Conservation (phyloP, 2,329 filamentous ascomycete genomes). For the Cadophora malorum region DNA sequence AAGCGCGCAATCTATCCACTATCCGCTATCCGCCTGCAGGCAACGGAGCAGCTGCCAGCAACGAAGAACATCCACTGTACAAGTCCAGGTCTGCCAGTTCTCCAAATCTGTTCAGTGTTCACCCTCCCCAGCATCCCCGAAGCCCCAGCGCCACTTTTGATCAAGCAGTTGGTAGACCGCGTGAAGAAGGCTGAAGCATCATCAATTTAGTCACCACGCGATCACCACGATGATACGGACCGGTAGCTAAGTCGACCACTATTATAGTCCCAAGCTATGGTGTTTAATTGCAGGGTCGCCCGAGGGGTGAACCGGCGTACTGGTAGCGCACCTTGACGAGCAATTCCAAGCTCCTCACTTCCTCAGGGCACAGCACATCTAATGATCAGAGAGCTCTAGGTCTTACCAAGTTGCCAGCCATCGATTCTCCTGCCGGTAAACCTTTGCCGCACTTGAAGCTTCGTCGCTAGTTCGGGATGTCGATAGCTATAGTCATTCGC, state of each 20-base stretch:
- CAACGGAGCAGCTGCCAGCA: conserved; percentile 28
- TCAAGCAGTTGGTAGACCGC: background rate
- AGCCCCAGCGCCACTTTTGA: no score
- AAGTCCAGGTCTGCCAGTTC: conserved; percentile 2
- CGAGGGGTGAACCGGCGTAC: conserved; percentile 12
- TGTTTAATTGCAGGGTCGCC: conserved; percentile 19
- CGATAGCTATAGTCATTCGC: no score
- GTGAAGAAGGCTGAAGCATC: background rate
- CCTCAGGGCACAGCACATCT: background rate
- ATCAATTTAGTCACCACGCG: conserved; percentile 6
- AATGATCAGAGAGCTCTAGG: conserved; percentile 6
- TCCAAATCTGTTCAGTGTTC: background rate
- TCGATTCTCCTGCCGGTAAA: background rate
- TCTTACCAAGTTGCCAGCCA: background rate
- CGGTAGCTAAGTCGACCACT: no score
- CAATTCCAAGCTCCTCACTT: background rate
- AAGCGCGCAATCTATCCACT: conserved; percentile 25
- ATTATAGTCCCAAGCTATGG: conserved; percentile 2
- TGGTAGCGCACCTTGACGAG: conserved; percentile 8
- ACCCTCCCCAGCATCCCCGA: background rate
- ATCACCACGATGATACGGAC: background rate
- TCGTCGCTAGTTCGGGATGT: background rate
- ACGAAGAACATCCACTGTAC: conserved; percentile 19
- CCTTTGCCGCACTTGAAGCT: background rate
- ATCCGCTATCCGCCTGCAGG: conserved; percentile 31